phyloP scores from a whole-genome alignment of 441 rosid genomes.

The Adansonia madagascariensis region DNA sequence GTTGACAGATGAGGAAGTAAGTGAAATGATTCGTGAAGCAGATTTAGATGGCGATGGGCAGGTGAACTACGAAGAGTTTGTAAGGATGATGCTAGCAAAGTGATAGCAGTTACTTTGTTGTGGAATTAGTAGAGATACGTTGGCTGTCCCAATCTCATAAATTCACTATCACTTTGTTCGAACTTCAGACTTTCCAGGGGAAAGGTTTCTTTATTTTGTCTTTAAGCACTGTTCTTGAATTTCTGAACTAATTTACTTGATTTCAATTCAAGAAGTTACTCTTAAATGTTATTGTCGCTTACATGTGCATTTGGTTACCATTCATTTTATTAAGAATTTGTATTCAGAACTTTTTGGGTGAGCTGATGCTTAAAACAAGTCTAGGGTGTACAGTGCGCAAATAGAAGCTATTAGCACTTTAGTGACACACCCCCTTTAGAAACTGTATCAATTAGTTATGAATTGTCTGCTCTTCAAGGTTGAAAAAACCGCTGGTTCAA shows the following conservation, averaged over 20 bases:
- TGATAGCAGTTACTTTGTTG: not conserved
- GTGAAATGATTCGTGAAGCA: conserved; percentile 22
- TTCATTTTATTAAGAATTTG: not conserved
- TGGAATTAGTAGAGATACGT: not conserved
- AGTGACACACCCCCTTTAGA: too few relatives aligned
- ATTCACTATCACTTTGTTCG: not conserved
- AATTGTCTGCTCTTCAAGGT: too few relatives aligned
- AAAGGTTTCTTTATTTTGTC: not conserved
- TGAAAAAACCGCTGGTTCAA: too few relatives aligned
- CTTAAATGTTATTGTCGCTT: not conserved
- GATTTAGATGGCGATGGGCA: conserved; percentile 11
- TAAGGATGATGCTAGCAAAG: conserved; percentile 22
- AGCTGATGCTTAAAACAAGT: too few relatives aligned
- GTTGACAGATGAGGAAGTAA: conserved; percentile 13
- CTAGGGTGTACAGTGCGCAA: too few relatives aligned
- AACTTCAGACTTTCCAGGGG: not conserved
- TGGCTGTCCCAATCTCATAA: not conserved
- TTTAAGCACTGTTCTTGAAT: not conserved
- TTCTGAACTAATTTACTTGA: not conserved
- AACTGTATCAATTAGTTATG: too few relatives aligned
- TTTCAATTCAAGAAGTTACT: not conserved
- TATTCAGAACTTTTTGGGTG: too few relatives aligned
- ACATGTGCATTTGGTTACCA: not conserved
- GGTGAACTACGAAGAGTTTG: conserved; percentile 21
- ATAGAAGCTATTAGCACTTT: too few relatives aligned